Conservation (phyloP, 805 yeast species). For the Lachancea meyersii region DNA sequence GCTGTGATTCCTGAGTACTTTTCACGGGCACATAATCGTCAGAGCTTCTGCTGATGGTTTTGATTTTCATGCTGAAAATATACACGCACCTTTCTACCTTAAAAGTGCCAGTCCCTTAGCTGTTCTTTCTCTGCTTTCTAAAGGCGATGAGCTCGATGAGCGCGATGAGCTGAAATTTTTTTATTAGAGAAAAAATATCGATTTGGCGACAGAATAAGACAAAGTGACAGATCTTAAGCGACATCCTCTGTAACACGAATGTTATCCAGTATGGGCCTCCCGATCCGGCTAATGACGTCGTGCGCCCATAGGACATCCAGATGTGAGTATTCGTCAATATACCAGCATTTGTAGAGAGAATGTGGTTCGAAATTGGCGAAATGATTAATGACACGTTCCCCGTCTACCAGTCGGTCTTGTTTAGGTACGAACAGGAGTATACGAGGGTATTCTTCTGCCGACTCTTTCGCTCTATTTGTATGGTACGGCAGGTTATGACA, state of each 20-base stretch:
- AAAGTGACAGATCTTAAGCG: neutral
- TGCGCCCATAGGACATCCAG: constrained; percentile 91
- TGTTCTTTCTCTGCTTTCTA: neutral
- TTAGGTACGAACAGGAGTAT: constrained; percentile 66
- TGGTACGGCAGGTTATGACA: constrained; percentile 16
- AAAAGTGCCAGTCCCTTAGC: too few species aligned
- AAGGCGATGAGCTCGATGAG: neutral
- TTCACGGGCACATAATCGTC: constrained; percentile 90
- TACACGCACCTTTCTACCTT: too few species aligned
- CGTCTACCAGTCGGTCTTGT: constrained; percentile 72
- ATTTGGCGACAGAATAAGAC: neutral
- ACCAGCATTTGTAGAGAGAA: constrained; percentile 28
- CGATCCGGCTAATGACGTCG: constrained; percentile 62
- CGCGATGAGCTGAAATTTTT: constrained; percentile 11
- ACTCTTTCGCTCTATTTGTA: constrained; percentile 32
- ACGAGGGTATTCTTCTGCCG: constrained; percentile 43
- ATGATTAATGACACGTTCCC: constrained; percentile 58
- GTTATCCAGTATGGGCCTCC: constrained; percentile 39
- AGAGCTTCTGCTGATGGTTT: constrained; percentile 81
- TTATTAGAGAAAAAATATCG: neutral
- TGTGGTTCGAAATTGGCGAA: constrained; percentile 50
- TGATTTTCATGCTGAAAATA: constrained; percentile 52
- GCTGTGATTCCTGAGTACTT: constrained; percentile 78
- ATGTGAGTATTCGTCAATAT: constrained; percentile 66
- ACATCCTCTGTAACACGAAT: neutral